Percentiles rank a stretch among this genome's conserved stretches.
phyloP scores from a whole-genome alignment of 2,329 filamentous ascomycete genomes.

The Neonectria faginata region DNA sequence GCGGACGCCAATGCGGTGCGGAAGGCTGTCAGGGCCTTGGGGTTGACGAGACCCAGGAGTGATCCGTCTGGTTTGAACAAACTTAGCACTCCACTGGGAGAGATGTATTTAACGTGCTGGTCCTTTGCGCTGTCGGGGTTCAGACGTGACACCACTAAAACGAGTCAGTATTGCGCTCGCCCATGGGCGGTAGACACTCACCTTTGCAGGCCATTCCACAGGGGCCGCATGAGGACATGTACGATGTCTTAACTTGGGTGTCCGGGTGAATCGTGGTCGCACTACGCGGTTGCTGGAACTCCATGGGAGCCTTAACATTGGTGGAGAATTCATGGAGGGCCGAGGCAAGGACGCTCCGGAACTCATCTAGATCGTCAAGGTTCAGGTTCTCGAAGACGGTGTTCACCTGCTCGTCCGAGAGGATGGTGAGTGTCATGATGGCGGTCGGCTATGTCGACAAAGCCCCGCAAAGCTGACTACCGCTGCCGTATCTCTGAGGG shows the following conservation, averaged over 20 bases:
- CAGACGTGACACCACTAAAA: constrained; percentile 72
- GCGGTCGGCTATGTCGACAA: background rate
- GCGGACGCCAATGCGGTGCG: constrained; percentile 80
- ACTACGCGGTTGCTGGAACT: constrained; percentile 67
- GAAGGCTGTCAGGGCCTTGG: constrained; percentile 81
- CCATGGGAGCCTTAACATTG: constrained; percentile 58
- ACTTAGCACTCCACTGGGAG: constrained; percentile 75
- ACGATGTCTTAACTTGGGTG: constrained; percentile 71
- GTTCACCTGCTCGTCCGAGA: constrained; percentile 68
- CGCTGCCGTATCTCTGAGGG: constrained; percentile 22
- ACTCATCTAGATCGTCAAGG: constrained; percentile 62
- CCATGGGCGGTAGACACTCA: constrained; percentile 38
- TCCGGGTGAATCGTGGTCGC: constrained; percentile 60
- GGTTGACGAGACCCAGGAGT: constrained; percentile 77
- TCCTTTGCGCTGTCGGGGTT: constrained; percentile 52
- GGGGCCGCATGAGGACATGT: constrained; percentile 78
- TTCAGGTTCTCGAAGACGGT: constrained; percentile 65
- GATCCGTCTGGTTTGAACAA: constrained; percentile 73
- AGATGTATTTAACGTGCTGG: constrained; percentile 51
- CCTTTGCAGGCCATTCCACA: constrained; percentile 76
- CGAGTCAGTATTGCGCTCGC: background rate
- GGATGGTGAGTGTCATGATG: constrained; percentile 68
- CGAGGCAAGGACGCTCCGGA: constrained; percentile 61
- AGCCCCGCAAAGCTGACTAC: constrained; percentile 4
- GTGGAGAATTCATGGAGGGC: constrained; percentile 73